These are phyloP conservation scores for Entomortierella lignicola DNA, from an alignment of 192 early-diverging fungal genomes.

Conservation along the genomic window DNA sequence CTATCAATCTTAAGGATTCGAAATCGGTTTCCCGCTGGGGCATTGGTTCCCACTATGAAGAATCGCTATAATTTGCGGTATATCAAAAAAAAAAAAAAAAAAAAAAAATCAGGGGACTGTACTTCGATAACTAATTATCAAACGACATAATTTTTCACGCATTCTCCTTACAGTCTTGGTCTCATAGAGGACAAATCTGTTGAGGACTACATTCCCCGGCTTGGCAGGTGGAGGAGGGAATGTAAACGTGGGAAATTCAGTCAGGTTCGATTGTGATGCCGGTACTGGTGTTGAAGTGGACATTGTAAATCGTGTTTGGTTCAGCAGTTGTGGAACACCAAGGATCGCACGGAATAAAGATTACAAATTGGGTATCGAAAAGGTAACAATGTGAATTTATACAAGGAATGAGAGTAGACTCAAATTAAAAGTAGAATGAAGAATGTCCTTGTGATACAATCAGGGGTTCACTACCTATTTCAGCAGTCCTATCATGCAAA, in stretches of 20 bases:
- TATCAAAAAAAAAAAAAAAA: not conserved
- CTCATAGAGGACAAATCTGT: slow-evolving; percentile 88
- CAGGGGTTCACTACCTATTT: not conserved
- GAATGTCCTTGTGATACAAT: not conserved
- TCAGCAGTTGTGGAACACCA: not conserved
- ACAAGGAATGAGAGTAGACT: not conserved
- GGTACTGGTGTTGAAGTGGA: not conserved
- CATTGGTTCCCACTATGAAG: slow-evolving; percentile 87
- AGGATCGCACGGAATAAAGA: not conserved
- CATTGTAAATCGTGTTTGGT: not conserved
- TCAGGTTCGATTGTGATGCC: slow-evolving; percentile 7
- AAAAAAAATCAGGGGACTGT: not conserved
- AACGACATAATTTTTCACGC: too few species aligned
- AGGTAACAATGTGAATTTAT: not conserved
- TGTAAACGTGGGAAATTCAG: slow-evolving; percentile 21
- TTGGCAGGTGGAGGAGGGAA: slow-evolving; percentile 42
- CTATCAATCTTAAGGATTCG: slow-evolving; percentile 92
- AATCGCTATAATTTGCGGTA: slow-evolving; percentile 62
- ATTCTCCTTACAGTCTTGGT: slow-evolving; percentile 75
- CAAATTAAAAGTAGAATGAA: not conserved
- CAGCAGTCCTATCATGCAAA: not conserved
- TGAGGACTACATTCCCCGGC: slow-evolving; percentile 63
- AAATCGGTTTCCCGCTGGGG: slow-evolving; percentile 74
- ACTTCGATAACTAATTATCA: too few species aligned
- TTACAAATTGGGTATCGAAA: too few species aligned